Evolutionary conservation across 305 asterid species (phyloP), one percentile per base, ranked within the genome.

Genomic region (Caryopteris hybrid): DNA sequence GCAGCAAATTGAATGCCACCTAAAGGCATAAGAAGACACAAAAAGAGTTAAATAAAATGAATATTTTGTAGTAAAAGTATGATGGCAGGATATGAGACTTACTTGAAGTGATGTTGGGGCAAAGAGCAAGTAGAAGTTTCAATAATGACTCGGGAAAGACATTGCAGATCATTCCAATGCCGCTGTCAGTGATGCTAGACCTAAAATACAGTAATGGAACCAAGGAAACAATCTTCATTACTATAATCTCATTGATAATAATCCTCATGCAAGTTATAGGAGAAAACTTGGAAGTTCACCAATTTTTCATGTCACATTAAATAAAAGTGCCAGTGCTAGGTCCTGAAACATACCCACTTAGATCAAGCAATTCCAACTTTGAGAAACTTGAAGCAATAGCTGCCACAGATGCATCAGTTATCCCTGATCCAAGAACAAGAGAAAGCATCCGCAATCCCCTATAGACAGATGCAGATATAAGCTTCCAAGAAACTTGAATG

Each of bases 1-100:
- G 93, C 74, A 21, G 97, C 99, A 74, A 95, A 95, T 53, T 95
- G 98, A 74, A 95, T 88, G 69, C 99, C 98, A 72, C 98, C 99
- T 95, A 66, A 8, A 61, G 58, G 39, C 55, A 47, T 9, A 8
- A 20, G 48, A 65, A 43, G 20, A 18, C 53, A 54, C 9, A 39
- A 20, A 65, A 50, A 36, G 38, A 58, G 56, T 39, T 58, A 9
- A 51, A 68, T 58, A 16, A n/a, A 53, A 60, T 13, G 20, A 16
- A 42, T 27, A 29, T 42, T 39, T 59, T 46, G 48, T 59, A 14
- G n/a, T 12, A 71, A 61, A 57, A 58, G 48, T 41, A 2, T 14
- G 0, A 52, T 53, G 41, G 31, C 20, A 64, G 73, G 76, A 47
- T 53, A 17, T 29, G 75, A 65, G 45, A 50, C 69, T 85, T 91